Evolutionary conservation across 352 stramenopile genomes (phyloP).

Genomic region (Phytopythium vexans): DNA sequence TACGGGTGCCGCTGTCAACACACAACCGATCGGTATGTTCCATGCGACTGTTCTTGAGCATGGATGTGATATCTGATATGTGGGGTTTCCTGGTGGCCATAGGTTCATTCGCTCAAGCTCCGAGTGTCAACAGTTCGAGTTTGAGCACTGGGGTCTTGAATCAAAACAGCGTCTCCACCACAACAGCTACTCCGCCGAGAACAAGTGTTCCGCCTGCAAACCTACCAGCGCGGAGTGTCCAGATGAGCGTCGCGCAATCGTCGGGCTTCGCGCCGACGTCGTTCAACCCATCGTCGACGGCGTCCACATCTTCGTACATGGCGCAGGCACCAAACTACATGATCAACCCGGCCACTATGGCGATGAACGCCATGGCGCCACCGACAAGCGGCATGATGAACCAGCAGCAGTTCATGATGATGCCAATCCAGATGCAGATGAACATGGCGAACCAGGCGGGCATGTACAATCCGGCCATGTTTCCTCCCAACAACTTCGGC

Average conservation of each 20-base stretch:
- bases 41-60: background rate
- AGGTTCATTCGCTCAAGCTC: too few relatives aligned
- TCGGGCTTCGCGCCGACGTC: conserved; percentile 1
- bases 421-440: conserved; percentile 47
- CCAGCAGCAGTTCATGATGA: conserved; percentile 63
- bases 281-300: conserved; percentile 1
- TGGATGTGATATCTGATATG: background rate
- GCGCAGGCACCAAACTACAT: conserved; percentile 44
- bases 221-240: background rate
- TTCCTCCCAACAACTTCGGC: conserved; percentile 14
- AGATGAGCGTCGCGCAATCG: background rate
- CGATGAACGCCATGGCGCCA: conserved; percentile 10
- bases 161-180: background rate
- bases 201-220: background rate
- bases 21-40: background rate
- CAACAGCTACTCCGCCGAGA: background rate
- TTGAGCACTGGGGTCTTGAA: background rate
- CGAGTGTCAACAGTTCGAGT: too few relatives aligned
- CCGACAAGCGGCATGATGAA: conserved; percentile 39
- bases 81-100: background rate
- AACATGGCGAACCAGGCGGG: conserved; percentile 23
- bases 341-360: conserved; percentile 27
- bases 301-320: conserved; percentile 16
- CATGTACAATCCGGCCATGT: conserved; percentile 47
- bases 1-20: background rate